Conservation (phyloP, 306 rosid genomes). For the barrel medic (Medicago truncatula) region DNA sequence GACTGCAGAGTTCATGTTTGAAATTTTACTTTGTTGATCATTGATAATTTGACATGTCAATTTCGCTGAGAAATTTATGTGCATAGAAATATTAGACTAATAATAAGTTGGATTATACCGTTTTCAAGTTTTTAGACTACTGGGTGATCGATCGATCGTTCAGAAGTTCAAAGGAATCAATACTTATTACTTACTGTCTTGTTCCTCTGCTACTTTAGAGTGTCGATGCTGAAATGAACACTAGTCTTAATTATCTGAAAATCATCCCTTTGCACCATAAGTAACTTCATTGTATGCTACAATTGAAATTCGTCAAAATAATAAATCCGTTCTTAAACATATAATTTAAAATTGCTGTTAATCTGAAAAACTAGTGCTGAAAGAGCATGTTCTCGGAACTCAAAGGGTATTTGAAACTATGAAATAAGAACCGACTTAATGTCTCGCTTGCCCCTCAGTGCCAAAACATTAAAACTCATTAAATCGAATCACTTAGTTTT, state of each 20-base stretch:
- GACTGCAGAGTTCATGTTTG: background rate
- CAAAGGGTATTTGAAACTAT: background rate
- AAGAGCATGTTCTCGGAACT: slow-evolving; percentile 9
- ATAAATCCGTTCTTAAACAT: too few relatives aligned
- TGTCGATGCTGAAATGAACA: slow-evolving; percentile 2
- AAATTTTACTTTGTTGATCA: background rate
- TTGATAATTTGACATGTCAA: background rate
- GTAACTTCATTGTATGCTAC: background rate
- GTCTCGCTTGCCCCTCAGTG: background rate
- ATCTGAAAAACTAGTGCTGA: background rate
- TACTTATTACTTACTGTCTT: background rate
- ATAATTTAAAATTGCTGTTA: background rate
- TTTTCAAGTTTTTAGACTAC: slow-evolving; percentile 30
- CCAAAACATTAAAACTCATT: background rate
- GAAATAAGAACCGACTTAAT: slow-evolving; percentile 7
- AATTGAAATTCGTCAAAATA: too few relatives aligned
- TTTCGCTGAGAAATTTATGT: background rate
- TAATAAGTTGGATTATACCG: slow-evolving; percentile 1
- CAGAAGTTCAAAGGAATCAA: too few relatives aligned
- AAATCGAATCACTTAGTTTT: slow-evolving; percentile 20
- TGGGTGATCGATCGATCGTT: background rate
- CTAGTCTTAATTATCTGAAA: slow-evolving; percentile 8
- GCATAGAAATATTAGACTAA: background rate
- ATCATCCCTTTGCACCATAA: slow-evolving; percentile 22
- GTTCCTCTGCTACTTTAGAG: slow-evolving; percentile 22